Base-by-base conservation (phyloP, 352 stramenopile genomes). In the Globisporangium orthogonon region DNA sequence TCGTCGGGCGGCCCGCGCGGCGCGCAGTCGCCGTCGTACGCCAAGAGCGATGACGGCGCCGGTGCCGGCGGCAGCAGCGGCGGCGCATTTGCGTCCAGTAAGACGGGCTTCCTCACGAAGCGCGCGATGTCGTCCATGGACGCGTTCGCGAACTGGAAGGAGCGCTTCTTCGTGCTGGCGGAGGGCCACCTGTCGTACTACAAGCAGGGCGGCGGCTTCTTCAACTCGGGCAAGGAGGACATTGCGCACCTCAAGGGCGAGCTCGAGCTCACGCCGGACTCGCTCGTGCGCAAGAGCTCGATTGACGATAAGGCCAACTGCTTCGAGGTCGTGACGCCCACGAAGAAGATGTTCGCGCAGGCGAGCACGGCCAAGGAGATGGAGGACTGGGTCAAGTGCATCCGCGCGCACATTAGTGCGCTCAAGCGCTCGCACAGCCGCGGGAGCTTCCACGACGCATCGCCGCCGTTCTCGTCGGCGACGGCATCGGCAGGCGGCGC, bases 301-400 rank as follows among this genome's bases (percentile, higher is more conserved):
- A 92, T 94, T 55, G 84, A 94, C 48, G 83, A 92, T 65, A 91
- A 91, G 45, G 78, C 78, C 52, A 94, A 94, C 61, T 92, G 82
- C 64, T 94, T 94, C 55, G 84, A 94, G 37, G 78, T 94, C 29
- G 73, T 89, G 37, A 92, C 84, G 11, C 74, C 80, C 4, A 71
- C 65, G 37, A 94, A 94, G 70, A 87, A 87, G 58, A 92, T 94
- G 83, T 94, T 91, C 64, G 86, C 80, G 50, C 84, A 94, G 55
- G 84, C 84, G 41, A 81, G 69, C 48, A 91, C 84, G 15, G 83
- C 83, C 9, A 72, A 83, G 29, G 84, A 94, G 56, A 89, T 87
- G 74, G 84, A 94, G 58, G 84, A 94, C 58, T 94, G 84, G 84
- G 80, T 94, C 68, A 91, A 92, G 70, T 86, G 78, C 13, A 87